These are phyloP conservation scores for Aegilops longissima DNA, from an alignment of 176 grass and related monocot genomes.

Conservation along the genomic window DNA sequence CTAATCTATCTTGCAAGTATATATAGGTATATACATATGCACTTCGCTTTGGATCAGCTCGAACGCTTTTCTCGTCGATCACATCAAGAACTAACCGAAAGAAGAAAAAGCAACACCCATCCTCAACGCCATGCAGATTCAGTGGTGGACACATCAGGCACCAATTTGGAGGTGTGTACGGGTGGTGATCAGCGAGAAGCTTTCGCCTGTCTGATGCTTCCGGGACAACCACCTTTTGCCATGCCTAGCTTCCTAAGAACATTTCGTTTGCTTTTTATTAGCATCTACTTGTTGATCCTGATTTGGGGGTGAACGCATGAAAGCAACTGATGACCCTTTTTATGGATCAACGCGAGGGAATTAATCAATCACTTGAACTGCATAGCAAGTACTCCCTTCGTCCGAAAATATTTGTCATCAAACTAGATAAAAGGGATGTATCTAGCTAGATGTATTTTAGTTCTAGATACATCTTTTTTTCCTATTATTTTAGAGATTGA, in stretches of 20 bases:
- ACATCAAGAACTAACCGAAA: background rate
- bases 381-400: too few species aligned
- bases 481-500: too few species aligned
- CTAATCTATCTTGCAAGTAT: background rate
- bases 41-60: background rate
- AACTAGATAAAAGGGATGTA: too few species aligned
- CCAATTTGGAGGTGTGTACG: background rate
- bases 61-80: background rate
- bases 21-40: background rate
- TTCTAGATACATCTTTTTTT: too few species aligned
- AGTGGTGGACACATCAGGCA: background rate
- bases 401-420: too few species aligned
- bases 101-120: background rate
- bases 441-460: too few species aligned
- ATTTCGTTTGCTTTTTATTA: background rate
- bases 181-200: background rate
- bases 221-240: background rate
- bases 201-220: background rate
- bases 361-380: too few species aligned
- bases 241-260: background rate
- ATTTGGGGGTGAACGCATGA: background rate
- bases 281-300: background rate
- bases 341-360: too few species aligned
- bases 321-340: background rate
- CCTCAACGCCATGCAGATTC: background rate